phyloP scores from a whole-genome alignment of 2,329 filamentous ascomycete species.

The Penicillium sp. region DNA sequence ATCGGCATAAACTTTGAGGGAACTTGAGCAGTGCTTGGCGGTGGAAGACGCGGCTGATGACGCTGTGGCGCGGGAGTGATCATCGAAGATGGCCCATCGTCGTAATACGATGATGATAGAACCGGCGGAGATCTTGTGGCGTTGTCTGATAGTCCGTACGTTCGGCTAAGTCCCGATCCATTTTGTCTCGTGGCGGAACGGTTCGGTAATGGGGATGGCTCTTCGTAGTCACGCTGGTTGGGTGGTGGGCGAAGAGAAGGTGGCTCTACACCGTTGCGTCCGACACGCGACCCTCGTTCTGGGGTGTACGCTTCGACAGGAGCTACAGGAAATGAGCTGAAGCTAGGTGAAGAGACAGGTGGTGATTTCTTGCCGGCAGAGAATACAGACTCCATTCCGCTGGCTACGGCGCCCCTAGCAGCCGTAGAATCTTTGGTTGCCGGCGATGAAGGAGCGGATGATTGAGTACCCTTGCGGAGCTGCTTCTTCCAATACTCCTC shows the following conservation, averaged over 20 bases:
- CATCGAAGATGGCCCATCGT: conserved; percentile 52
- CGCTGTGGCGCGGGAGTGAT: conserved; percentile 55
- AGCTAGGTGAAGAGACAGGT: conserved; percentile 45
- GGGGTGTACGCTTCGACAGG: conserved; percentile 54
- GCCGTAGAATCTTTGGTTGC: conserved; percentile 48
- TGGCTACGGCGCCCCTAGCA: conserved; percentile 36
- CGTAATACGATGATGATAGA: conserved; percentile 55
- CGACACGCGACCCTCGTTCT: conserved; percentile 49
- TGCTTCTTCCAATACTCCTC: conserved; percentile 84
- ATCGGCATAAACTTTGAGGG: conserved; percentile 58
- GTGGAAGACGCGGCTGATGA: conserved; percentile 53
- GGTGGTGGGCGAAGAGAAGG: conserved; percentile 38
- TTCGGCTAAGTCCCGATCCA: conserved; percentile 36
- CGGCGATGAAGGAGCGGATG: conserved; percentile 52
- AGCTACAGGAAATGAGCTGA: conserved; percentile 48
- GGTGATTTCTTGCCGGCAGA: conserved; percentile 44
- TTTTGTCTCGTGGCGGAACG: conserved; percentile 35
- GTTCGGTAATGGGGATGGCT: conserved; percentile 48
- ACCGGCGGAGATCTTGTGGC: conserved; percentile 50
- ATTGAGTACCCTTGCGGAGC: conserved; percentile 49
- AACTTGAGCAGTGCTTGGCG: conserved; percentile 54
- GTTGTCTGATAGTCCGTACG: conserved; percentile 48
- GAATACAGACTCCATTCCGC: conserved; percentile 48
- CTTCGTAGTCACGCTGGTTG: conserved; percentile 44
- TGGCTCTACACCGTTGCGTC: conserved; percentile 34